Evolutionary conservation across 2,329 filamentous ascomycete genomes (phyloP), one percentile per base, ranked within the genome.

Genomic region (Trichoderma sp.): DNA sequence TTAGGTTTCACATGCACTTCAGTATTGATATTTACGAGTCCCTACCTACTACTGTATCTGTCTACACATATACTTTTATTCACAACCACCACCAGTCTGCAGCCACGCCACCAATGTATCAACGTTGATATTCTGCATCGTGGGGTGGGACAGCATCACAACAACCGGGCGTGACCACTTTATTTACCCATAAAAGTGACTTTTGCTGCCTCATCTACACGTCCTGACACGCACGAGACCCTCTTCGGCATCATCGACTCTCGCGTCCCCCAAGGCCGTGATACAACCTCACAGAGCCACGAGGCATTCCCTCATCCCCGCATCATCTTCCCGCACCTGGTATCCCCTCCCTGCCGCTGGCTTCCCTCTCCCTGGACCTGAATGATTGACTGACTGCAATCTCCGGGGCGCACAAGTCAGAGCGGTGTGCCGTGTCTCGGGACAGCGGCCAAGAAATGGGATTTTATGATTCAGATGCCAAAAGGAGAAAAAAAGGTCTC

Each of bases 241-340:
- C 63, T 66, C 54, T 34, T 16, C 39, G 21, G 24, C 54, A 51
- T 66, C 37, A 49, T 46, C 24, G 37, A 46, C 37, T 34, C 52
- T 56, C 34, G 49, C 24, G 43, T 65, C 52, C 32, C 34, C 21
- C n/a, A 37, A 37, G 28, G 54, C 39, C 37, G 63, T 37, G 54
- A 59, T 59, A 51, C 63, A 59, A 59, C 54, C 54, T 58, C 30
- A 37, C 32, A 54, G n/a, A 56, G 37, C 63, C 63, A 66, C 63
- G 63, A 66, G 63, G 55, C 52, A 28, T 10, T 30, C 13, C 26
- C 34, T 46, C 34, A 51, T 49, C 52, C 54, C 63, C 63, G 63
- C 63, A 66, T 56, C 63, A 66, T 34, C 7, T 37, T 28, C 54
- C 63, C 52, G 32, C 63, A 51, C 30, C n/a, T 43, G 16, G 24